phyloP scores from a whole-genome alignment of 345 rosid species.

The Eucalyptus dawsonii region DNA sequence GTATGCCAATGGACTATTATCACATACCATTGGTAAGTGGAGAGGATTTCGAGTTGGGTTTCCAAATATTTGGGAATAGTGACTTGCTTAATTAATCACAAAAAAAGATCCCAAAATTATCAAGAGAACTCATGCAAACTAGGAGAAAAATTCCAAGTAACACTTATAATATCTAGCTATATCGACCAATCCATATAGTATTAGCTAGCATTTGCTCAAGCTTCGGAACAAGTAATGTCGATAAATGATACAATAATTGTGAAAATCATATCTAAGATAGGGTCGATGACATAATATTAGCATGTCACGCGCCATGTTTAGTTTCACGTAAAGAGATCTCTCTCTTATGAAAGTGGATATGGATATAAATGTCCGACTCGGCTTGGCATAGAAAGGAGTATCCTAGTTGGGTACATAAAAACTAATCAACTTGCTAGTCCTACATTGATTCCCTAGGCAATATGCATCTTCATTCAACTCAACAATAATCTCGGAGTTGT shows the following conservation, averaged over 20 bases:
- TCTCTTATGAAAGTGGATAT: not conserved
- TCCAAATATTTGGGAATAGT: not conserved
- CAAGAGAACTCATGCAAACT: not conserved
- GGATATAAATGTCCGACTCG: not conserved
- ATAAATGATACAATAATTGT: not conserved
- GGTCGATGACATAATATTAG: not conserved
- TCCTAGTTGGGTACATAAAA: not conserved
- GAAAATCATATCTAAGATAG: not conserved
- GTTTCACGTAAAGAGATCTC: not conserved
- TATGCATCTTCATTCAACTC: not conserved
- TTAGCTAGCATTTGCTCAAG: not conserved
- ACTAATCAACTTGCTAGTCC: not conserved
- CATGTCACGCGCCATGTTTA: not conserved
- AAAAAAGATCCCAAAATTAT: not conserved
- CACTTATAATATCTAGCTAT: not conserved
- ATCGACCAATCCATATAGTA: not conserved
- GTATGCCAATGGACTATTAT: not conserved
- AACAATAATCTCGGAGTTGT: not conserved
- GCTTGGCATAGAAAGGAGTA: not conserved
- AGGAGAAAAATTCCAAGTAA: not conserved
- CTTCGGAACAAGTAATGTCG: not conserved
- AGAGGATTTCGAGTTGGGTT: not conserved
- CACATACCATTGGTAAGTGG: not conserved
- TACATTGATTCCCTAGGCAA: not conserved
- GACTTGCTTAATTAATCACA: not conserved